Conservation (phyloP, 2,329 filamentous ascomycete species). For the Penicillium hordei region DNA sequence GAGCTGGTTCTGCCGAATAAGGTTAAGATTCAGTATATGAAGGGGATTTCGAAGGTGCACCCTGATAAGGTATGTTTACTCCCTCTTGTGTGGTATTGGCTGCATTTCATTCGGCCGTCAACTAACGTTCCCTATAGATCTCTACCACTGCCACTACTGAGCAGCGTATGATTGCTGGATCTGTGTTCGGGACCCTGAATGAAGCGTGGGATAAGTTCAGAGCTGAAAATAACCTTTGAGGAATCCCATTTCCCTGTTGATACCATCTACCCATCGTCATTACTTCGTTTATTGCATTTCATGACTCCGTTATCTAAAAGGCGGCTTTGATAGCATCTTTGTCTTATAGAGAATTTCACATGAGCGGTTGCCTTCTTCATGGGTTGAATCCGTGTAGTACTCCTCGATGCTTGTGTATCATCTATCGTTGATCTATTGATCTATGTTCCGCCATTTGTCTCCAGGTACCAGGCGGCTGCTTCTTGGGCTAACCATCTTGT, state of each 20-base stretch:
- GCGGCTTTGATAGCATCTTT: constrained; percentile 2
- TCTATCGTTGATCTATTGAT: not conserved
- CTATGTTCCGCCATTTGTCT: not conserved
- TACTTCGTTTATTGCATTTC: constrained; percentile 1
- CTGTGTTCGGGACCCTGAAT: constrained; percentile 64
- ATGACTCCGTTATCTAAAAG: not conserved
- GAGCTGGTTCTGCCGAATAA: constrained; percentile 90
- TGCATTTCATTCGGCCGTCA: constrained; percentile 1
- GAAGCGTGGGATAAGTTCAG: constrained; percentile 71
- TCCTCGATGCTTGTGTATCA: too few relatives aligned
- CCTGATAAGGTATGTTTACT: constrained; percentile 81
- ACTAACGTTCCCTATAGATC: constrained; percentile 47
- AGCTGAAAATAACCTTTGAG: constrained; percentile 58
- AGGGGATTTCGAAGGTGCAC: constrained; percentile 97
- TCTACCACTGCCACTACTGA: constrained; percentile 64
- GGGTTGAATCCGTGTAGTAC: not conserved
- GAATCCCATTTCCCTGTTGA: not conserved
- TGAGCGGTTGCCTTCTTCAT: not conserved
- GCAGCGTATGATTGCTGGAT: constrained; percentile 65
- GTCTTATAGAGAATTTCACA: not conserved
- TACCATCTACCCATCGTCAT: constrained; percentile 3
- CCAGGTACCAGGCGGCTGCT: not conserved
- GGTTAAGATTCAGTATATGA: constrained; percentile 98
- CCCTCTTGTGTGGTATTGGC: not conserved
- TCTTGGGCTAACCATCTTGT: not conserved